phyloP scores from a whole-genome alignment of 169 alveolate species.

The Cryptosporidium meleagridis region DNA sequence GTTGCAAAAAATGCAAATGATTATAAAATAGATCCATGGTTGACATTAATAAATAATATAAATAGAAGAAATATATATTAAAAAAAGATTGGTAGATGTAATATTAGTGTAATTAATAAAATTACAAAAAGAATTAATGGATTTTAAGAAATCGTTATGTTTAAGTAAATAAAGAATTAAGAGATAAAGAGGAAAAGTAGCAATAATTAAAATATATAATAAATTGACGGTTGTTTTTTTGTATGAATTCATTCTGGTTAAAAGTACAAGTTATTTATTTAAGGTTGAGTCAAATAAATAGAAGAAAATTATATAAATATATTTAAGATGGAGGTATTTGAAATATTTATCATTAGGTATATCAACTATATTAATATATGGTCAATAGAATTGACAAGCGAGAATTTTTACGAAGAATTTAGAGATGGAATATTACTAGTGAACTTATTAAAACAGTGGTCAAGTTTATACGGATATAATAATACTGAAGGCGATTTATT shows the following conservation, averaged over 20 bases:
- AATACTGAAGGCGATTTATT: constrained; percentile 55
- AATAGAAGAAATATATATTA: not conserved
- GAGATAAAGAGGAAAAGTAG: not conserved
- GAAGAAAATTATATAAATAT: not conserved
- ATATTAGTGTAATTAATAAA: not conserved
- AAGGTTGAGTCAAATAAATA: not conserved
- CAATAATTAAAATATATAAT: not conserved
- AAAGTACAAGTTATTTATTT: not conserved
- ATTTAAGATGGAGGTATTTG: constrained; percentile 39
- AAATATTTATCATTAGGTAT: constrained; percentile 53
- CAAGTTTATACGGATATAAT: constrained; percentile 57
- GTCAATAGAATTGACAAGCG: constrained; percentile 42
- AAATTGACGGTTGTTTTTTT: not conserved
- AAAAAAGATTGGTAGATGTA: not conserved
- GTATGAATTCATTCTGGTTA: not conserved
- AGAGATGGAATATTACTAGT: constrained; percentile 58
- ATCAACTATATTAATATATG: constrained; percentile 60
- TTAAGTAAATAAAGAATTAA: not conserved
- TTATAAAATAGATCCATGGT: constrained; percentile 17
- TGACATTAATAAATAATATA: not conserved
- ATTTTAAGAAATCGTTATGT: not conserved
- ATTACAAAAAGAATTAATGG: not conserved
- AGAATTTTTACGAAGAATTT: constrained; percentile 47
- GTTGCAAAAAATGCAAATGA: constrained; percentile 28
- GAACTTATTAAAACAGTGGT: constrained; percentile 42